Evolutionary conservation across 2,329 filamentous ascomycete genomes (phyloP), one percentile per base, ranked within the genome.

Genomic region (Pestalotiopsis sp.): DNA sequence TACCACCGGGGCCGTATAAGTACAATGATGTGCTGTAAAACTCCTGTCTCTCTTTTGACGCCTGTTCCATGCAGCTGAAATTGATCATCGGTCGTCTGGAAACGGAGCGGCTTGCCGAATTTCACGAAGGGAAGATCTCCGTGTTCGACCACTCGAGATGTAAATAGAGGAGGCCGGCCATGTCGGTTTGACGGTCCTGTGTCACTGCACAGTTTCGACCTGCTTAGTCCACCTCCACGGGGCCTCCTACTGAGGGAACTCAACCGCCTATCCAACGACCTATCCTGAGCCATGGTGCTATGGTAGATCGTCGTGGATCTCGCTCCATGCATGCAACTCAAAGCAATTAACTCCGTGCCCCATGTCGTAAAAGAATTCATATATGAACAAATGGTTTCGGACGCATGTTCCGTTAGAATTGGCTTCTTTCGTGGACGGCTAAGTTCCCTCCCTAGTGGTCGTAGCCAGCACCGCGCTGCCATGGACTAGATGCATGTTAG

Each of bases 381-480:
- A 71, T 75, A 75, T 73, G 69, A 75, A 76, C 71, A 75, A 73
- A 71, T 31, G 65, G 59, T 52, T 31, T 38, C 68, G 70, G 72
- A 72, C 52, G 61, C 49, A 69, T 62, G 55, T 66, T 68, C 71
- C 73, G 66, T 70, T 76, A 66, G 64, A 74, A 75, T 67, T 75
- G 77, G 45, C 72, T 68, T 69, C 71, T 72, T 61, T 68, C 72
- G 36, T 71, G 69, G 59, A 69, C 71, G 60, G 71, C 70, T 39
- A 72, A 58, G 67, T 69, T 67, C 73, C 66, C 67, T 61, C 60
- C 70, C 71, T 82, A 84, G 76, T 83, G 80, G 61, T 88, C 86
- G 75, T 88, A 88, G 70, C 86, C 86, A 67, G 86, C 86, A 73
- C 86, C 86, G 72, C 85, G 84, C 79, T 88, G 85, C 86, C 86